Evolutionary conservation across 139 green algal species (phyloP).

Genomic region (Coelastrella sp.): DNA sequence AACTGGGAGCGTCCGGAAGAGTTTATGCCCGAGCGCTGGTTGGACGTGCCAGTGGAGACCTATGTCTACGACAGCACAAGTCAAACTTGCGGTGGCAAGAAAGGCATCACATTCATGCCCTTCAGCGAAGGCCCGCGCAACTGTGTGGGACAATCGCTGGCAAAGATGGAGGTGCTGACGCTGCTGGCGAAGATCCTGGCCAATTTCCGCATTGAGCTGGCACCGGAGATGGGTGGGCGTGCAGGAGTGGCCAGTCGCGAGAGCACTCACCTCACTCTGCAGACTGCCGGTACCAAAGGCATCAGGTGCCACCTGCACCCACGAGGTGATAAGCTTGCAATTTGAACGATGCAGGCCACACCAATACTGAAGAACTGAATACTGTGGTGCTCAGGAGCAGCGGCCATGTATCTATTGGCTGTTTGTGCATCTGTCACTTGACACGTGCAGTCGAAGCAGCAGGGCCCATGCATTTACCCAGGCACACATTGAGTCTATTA

Average conservation of each 20-base stretch:
- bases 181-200: slow-evolving; percentile 63
- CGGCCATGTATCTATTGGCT: too few relatives aligned
- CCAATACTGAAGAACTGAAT: too few relatives aligned
- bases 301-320: slow-evolving; percentile 55
- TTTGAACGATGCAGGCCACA: neutral
- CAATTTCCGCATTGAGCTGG: slow-evolving; percentile 62
- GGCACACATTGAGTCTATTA: too few relatives aligned
- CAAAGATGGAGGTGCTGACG: slow-evolving; percentile 65
- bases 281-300: slow-evolving; percentile 59
- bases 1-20: slow-evolving; percentile 55
- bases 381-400: too few relatives aligned
- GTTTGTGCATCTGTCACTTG: too few relatives aligned
- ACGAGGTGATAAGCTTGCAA: neutral
- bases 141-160: slow-evolving; percentile 78
- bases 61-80: slow-evolving; percentile 54
- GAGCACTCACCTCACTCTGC: slow-evolving; percentile 71
- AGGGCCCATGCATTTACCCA: too few relatives aligned
- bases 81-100: neutral
- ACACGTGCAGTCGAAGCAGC: too few relatives aligned
- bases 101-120: slow-evolving; percentile 62
- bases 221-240: slow-evolving; percentile 65
- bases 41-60: slow-evolving; percentile 59
- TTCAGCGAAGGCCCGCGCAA: slow-evolving; percentile 68
- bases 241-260: slow-evolving; percentile 62
- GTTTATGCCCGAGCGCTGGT: slow-evolving; percentile 69